Percentiles rank a stretch among this genome's conserved stretches.
These are phyloP conservation scores for Candida argentea DNA, from an alignment of 805 yeast genomes.

Conservation along the genomic window DNA sequence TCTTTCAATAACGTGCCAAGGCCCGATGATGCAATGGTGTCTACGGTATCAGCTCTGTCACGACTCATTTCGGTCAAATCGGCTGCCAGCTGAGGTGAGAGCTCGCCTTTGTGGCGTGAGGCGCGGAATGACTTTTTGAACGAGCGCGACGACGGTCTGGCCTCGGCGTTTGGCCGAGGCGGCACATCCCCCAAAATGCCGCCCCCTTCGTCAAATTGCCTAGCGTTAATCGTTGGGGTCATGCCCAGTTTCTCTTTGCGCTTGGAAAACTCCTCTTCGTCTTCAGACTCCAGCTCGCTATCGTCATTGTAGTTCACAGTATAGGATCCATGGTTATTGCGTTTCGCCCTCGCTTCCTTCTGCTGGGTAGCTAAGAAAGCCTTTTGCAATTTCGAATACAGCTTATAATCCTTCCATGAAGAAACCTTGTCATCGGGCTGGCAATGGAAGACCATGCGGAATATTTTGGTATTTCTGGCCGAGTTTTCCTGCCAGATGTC, in stretches of 20 bases:
- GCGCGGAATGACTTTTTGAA: slow-evolving; percentile 4
- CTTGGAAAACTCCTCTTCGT: background rate
- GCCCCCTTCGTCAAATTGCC: slow-evolving; percentile 17
- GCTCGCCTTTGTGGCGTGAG: slow-evolving; percentile 3
- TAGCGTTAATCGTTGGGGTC: slow-evolving; percentile 17
- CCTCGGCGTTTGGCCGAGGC: slow-evolving; percentile 6
- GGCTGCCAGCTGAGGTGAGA: background rate
- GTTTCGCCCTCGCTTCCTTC: slow-evolving; percentile 22
- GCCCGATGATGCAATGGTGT: background rate
- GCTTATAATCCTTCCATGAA: slow-evolving; percentile 85
- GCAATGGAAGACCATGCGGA: slow-evolving; percentile 76
- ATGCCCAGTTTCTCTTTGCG: slow-evolving; percentile 2
- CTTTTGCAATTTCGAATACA: slow-evolving; percentile 45
- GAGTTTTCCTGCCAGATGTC: slow-evolving; percentile 84
- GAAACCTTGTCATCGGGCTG: slow-evolving; percentile 93
- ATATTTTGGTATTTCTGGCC: slow-evolving; percentile 69
- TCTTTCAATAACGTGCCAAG: background rate
- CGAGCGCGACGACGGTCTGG: background rate
- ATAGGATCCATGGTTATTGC: slow-evolving; percentile 9
- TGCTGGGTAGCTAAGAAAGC: slow-evolving; percentile 42
- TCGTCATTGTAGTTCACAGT: background rate
- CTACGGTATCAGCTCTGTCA: background rate
- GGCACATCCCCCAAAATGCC: slow-evolving; percentile 30
- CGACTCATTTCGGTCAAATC: background rate
- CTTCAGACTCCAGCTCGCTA: slow-evolving; percentile 8